Percentiles rank a stretch among this genome's conserved stretches.
phyloP scores from a whole-genome alignment of 306 rosid species.

The Macrotyloma uniflorum region DNA sequence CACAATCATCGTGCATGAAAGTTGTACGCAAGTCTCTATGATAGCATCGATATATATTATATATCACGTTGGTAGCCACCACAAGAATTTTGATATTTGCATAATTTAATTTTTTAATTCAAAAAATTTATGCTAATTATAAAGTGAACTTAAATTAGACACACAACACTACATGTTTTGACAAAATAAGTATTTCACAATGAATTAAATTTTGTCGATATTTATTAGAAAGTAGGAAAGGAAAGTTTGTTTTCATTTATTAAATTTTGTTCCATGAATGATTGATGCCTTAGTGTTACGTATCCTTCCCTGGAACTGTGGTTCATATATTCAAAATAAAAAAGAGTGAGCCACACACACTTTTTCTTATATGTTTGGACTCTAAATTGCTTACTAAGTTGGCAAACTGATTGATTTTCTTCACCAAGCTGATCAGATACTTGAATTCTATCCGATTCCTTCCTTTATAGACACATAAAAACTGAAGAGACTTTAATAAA shows the following conservation, averaged over 20 bases:
- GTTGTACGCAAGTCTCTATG: not conserved
- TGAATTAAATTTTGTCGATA: not conserved
- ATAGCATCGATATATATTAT: too few relatives aligned
- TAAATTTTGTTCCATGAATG: conserved; percentile 6
- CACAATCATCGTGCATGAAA: conserved; percentile 25
- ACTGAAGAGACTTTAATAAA: not conserved
- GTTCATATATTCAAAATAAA: not conserved
- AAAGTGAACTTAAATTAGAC: not conserved
- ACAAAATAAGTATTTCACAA: not conserved
- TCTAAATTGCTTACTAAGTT: conserved; percentile 10
- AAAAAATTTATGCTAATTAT: too few relatives aligned
- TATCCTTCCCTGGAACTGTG: not conserved
- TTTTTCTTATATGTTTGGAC: not conserved
- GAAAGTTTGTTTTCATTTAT: not conserved
- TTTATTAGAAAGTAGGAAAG: not conserved
- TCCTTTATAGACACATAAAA: not conserved
- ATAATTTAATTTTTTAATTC: too few relatives aligned
- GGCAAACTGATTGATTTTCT: conserved; percentile 13
- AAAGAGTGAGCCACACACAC: not conserved
- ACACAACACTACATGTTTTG: not conserved
- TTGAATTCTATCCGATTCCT: not conserved
- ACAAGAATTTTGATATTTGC: not conserved
- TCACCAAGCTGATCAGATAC: not conserved
- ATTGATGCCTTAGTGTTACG: not conserved
- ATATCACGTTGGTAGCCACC: conserved; percentile 33